Conservation (phyloP, 75 land plant genomes). For the Selaginella tamariscina region DNA sequence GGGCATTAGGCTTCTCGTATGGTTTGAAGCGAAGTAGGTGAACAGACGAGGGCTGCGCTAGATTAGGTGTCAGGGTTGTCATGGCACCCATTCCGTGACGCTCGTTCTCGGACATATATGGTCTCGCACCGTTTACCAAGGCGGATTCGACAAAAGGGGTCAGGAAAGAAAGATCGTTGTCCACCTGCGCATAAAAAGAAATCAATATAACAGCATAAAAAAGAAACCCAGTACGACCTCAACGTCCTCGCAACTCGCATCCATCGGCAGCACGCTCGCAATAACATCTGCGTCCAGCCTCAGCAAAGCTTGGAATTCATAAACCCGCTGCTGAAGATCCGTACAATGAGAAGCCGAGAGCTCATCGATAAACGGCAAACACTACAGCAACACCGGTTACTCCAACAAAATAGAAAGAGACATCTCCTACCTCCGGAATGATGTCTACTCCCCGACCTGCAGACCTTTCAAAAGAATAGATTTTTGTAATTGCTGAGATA, state of each 20-base stretch:
- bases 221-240: slow-evolving; percentile 37
- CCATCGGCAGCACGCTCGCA: slow-evolving; percentile 56
- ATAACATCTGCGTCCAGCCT: slow-evolving; percentile 43
- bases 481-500: slow-evolving; percentile 73
- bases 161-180: slow-evolving; percentile 59
- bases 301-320: slow-evolving; percentile 77
- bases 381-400: slow-evolving; percentile 31
- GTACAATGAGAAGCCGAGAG: slow-evolving; percentile 84
- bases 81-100: slow-evolving; percentile 34
- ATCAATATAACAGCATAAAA: slow-evolving; percentile 5
- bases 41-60: slow-evolving; percentile 29
- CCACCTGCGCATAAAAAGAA: slow-evolving; percentile 40
- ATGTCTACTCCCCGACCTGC: slow-evolving; percentile 70
- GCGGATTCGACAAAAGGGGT: slow-evolving; percentile 52
- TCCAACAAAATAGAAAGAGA: neutral
- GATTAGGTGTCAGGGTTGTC: slow-evolving; percentile 21
- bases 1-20: slow-evolving; percentile 69
- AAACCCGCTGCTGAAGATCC: slow-evolving; percentile 90
- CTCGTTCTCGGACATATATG: slow-evolving; percentile 67
- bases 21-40: slow-evolving; percentile 81
- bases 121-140: slow-evolving; percentile 64
- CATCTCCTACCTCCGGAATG: slow-evolving; percentile 63
- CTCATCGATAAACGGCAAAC: slow-evolving; percentile 72
- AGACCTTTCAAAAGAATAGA: slow-evolving; percentile 75
- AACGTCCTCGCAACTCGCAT: slow-evolving; percentile 93